phyloP scores from a whole-genome alignment of 805 yeast species.

The Geotrichum ghanense region DNA sequence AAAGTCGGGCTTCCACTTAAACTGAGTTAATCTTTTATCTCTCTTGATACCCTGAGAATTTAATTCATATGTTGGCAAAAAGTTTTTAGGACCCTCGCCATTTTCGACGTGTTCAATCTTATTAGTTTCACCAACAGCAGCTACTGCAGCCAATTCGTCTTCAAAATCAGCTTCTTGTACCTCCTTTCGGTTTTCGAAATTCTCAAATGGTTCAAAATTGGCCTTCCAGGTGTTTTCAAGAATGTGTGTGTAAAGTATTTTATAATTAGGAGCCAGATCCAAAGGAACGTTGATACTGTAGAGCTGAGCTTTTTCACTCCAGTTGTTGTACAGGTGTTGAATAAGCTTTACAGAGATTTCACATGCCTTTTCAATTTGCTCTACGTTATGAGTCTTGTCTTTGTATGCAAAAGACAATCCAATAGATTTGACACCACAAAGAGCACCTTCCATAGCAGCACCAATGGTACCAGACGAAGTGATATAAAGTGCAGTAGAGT shows the following conservation, averaged over 20 bases:
- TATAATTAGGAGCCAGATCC: slow-evolving; percentile 45
- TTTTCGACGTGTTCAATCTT: slow-evolving; percentile 13
- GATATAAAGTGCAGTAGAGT: slow-evolving; percentile 78
- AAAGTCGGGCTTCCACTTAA: slow-evolving; percentile 80
- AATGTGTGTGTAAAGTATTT: slow-evolving; percentile 64
- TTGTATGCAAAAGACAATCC: slow-evolving; percentile 83
- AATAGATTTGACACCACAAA: slow-evolving; percentile 49
- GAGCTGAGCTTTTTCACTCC: slow-evolving; percentile 53
- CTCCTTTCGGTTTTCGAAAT: slow-evolving; percentile 12
- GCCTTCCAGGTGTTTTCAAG: slow-evolving; percentile 72
- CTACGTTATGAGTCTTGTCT: slow-evolving; percentile 35
- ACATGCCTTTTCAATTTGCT: slow-evolving; percentile 52
- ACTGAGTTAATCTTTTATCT: slow-evolving; percentile 30
- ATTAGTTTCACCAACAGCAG: slow-evolving; percentile 6
- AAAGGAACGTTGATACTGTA: slow-evolving; percentile 83
- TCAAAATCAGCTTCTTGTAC: slow-evolving; percentile 9
- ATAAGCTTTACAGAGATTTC: slow-evolving; percentile 53
- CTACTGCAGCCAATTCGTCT: slow-evolving; percentile 6
- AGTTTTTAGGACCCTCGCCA: slow-evolving; percentile 19
- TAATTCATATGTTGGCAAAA: neutral
- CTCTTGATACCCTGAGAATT: neutral
- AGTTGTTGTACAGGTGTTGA: slow-evolving; percentile 42
- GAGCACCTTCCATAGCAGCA: slow-evolving; percentile 89
- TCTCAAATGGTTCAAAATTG: slow-evolving; percentile 32
- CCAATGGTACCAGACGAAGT: slow-evolving; percentile 93